Evolutionary conservation across 495 filamentous ascomycete genomes (phyloP), one percentile per base, ranked within the genome.

Genomic region (Penicillium malachiteum): DNA sequence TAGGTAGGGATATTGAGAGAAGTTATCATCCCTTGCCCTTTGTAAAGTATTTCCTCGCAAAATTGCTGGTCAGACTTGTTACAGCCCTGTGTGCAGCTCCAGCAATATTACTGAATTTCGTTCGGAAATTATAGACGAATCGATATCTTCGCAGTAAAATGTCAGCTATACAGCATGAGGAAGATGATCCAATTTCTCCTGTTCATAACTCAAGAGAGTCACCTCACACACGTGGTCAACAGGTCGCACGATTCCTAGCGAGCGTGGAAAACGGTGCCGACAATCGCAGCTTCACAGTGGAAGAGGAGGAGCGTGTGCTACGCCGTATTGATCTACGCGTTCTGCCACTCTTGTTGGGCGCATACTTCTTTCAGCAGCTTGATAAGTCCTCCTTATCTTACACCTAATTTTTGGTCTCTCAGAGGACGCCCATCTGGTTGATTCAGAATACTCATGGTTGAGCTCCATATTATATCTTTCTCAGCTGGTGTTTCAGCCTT

Each of bases 331-430:
- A 83, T 49, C 51, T 57, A 17, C 71, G 77, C 26, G 45, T 82
- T 14, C 72, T 83, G 60, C 74, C 77, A 6, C 62, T 76, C 7
- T 31, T 72, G 0, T 50, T 68, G 1, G 59, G 67, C 13, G 64
- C 68, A 0, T 72, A 72, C 41, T 68, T 68, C 51, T 67, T 83
- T 40, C 77, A 80, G 32, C 78, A 75, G 48, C 72, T 84, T n/a
- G 81, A 84, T 63, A 82, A 83, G 50, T 73, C 74, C 14, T 72
- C 77, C 0, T 59, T 82, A 6, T 75, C 71, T 17, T 82, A 80
- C 62, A 76, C 75, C 9, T 69, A 17, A 69, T 77, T 55, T 78
- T 80, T 68, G 76, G 81, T 7, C 49, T 78, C 21, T 50, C 63
- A 10, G 64, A 68, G 10, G 65, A 76, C 40, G 60, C 71, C 33